Conservation (phyloP, 2,329 filamentous ascomycete species). For the Fusarium setosum region DNA sequence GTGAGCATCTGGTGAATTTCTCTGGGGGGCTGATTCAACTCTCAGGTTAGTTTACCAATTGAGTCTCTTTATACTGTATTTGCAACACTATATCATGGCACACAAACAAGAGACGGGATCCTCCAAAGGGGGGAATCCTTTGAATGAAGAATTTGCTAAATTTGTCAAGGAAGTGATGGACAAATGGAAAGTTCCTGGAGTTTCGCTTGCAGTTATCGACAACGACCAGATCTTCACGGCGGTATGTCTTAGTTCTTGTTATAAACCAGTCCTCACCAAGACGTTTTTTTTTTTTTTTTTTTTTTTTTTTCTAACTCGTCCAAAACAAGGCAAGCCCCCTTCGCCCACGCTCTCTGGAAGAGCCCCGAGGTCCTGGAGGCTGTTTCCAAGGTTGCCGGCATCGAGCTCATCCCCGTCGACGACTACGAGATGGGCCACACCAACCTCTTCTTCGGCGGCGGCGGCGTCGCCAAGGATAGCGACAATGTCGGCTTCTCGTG, state of each 20-base stretch:
- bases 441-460: slow-evolving; percentile 64
- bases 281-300: too few species aligned
- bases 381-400: slow-evolving; percentile 64
- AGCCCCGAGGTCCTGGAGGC: slow-evolving; percentile 55
- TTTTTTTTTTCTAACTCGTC: too few species aligned
- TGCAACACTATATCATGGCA: neutral
- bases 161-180: slow-evolving; percentile 26
- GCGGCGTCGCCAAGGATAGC: slow-evolving; percentile 53
- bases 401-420: slow-evolving; percentile 64
- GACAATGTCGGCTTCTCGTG: slow-evolving; percentile 62
- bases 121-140: neutral
- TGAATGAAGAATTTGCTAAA: slow-evolving; percentile 5
- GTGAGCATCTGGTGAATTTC: neutral
- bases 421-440: slow-evolving; percentile 68
- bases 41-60: neutral
- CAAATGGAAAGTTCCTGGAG: slow-evolving; percentile 43
- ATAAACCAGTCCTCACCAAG: too few species aligned
- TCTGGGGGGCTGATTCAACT: neutral
- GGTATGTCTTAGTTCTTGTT: slow-evolving; percentile 35
- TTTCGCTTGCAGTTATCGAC: slow-evolving; percentile 45
- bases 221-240: slow-evolving; percentile 38
- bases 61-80: neutral
- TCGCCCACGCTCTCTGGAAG: slow-evolving; percentile 66
- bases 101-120: neutral
- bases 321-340: slow-evolving; percentile 62